Evolutionary conservation across 176 grass and related monocot species (phyloP).

Genomic region (Typha latifolia): DNA sequence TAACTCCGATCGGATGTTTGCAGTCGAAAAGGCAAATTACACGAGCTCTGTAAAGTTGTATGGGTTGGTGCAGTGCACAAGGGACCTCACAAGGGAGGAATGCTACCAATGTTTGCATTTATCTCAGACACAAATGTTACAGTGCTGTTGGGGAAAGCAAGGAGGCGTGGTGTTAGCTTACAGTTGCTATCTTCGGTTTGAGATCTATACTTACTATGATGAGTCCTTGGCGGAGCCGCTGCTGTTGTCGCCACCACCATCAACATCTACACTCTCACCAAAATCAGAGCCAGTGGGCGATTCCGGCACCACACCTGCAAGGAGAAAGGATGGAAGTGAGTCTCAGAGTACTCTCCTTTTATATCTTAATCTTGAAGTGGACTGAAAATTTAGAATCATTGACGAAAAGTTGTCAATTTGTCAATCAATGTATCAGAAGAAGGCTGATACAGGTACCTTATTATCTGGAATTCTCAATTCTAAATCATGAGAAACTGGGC

Average conservation of each 20-base stretch:
- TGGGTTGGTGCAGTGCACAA: constrained; percentile 44
- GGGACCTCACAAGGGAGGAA: constrained; percentile 18
- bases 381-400: too few species aligned
- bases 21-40: constrained; percentile 19
- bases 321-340: too few species aligned
- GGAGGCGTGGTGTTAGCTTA: constrained; percentile 19
- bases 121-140: not conserved
- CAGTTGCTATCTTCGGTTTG: constrained; percentile 32
- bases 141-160: not conserved
- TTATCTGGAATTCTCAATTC: too few species aligned
- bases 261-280: not conserved
- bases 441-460: too few species aligned
- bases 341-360: too few species aligned
- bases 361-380: too few species aligned
- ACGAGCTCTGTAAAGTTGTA: constrained; percentile 30
- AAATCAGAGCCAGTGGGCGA: not conserved
- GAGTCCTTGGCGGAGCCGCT: not conserved
- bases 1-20: constrained; percentile 27
- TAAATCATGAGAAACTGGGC: too few species aligned
- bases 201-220: constrained; percentile 26
- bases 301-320: too few species aligned
- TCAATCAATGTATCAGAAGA: too few species aligned
- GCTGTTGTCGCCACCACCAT: not conserved
- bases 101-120: constrained; percentile 23
- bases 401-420: too few species aligned